These are phyloP conservation scores for Salicornia ramosissima DNA, from an alignment of 148 eudicot species.

Conservation along the genomic window DNA sequence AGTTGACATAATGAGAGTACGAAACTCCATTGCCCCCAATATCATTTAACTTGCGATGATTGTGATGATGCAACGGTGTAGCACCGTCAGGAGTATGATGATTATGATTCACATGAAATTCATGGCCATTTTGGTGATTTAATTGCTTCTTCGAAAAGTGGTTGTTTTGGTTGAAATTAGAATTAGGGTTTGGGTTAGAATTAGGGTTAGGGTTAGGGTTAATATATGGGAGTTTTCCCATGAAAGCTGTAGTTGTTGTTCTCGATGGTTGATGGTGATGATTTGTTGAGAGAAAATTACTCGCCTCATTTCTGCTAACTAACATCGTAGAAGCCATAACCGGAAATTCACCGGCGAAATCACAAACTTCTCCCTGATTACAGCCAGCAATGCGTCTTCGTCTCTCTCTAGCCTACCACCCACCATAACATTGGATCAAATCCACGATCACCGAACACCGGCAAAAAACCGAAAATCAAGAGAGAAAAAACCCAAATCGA, in stretches of 20 bases:
- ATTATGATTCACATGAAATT: not conserved
- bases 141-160: conserved; percentile 16
- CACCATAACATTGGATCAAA: not conserved
- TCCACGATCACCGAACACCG: conserved; percentile 5
- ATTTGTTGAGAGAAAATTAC: conserved; percentile 14
- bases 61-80: conserved; percentile 15
- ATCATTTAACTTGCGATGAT: not conserved
- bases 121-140: conserved; percentile 5
- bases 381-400: conserved; percentile 10
- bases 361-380: not conserved
- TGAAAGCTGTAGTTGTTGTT: conserved; percentile 8
- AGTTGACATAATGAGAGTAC: conserved; percentile 23
- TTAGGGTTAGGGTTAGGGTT: conserved; percentile 41
- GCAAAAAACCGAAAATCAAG: too few species aligned
- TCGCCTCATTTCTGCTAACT: conserved; percentile 31
- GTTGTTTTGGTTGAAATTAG: conserved; percentile 1
- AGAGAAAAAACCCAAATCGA: too few species aligned
- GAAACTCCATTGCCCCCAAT: not conserved
- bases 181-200: conserved; percentile 14
- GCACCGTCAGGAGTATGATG: conserved; percentile 17
- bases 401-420: not conserved
- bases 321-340: conserved; percentile 49
- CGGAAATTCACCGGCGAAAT: conserved; percentile 19
- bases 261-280: conserved; percentile 15
- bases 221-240: conserved; percentile 26